phyloP scores from a whole-genome alignment of 768 basidiomycete genomes.

The Mycena kentingensis region DNA sequence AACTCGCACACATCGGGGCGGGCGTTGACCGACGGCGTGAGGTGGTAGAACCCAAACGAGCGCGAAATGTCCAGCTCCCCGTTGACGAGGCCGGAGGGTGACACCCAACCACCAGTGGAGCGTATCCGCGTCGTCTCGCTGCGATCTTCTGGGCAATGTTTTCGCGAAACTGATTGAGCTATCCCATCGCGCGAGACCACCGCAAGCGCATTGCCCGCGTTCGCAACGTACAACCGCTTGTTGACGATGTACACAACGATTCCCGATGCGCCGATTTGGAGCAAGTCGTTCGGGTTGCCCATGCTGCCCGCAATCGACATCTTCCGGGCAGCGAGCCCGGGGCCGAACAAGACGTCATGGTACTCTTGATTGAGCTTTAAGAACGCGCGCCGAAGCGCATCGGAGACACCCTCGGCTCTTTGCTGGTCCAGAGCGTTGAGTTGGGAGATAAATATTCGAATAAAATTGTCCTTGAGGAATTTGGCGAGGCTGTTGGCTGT shows the following conservation, averaged over 20 bases:
- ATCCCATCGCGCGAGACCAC: slow-evolving; percentile 80
- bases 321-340: slow-evolving; percentile 52
- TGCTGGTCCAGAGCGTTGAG: slow-evolving; percentile 51
- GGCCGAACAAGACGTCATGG: slow-evolving; percentile 63
- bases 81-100: slow-evolving; percentile 86
- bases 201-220: slow-evolving; percentile 85
- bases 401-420: slow-evolving; percentile 57
- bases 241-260: slow-evolving; percentile 83
- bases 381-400: slow-evolving; percentile 88
- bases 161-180: slow-evolving; percentile 70
- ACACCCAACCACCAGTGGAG: slow-evolving; percentile 91
- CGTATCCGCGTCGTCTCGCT: slow-evolving; percentile 86
- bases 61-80: slow-evolving; percentile 91
- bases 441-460: slow-evolving; percentile 60
- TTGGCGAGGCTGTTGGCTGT: slow-evolving; percentile 75
- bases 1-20: slow-evolving; percentile 75
- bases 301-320: slow-evolving; percentile 58
- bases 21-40: slow-evolving; percentile 88
- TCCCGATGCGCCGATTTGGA: slow-evolving; percentile 76
- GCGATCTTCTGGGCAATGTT: slow-evolving; percentile 89
- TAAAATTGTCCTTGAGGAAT: slow-evolving; percentile 82
- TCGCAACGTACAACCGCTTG: slow-evolving; percentile 84
- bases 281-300: slow-evolving; percentile 44
- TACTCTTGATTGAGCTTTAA: slow-evolving; percentile 81
- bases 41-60: slow-evolving; percentile 90